Evolutionary conservation across 192 early-diverging fungal species (phyloP), one percentile per base, ranked within the genome.

Genomic region (Coemansia umbellata): DNA sequence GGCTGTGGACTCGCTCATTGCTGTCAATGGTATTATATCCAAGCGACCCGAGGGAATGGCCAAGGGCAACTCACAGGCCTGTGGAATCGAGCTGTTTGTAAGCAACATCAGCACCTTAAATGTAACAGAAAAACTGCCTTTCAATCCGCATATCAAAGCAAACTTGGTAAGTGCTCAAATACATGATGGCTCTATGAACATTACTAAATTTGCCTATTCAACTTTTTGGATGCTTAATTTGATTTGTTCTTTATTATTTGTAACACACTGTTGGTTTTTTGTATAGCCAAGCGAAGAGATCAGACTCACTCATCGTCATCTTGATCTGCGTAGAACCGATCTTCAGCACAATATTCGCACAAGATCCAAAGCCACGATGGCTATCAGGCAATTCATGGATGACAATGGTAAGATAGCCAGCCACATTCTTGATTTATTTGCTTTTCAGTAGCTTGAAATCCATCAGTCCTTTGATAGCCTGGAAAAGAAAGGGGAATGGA

Each of bases 251-350:
- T 39, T 39, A 28, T 47, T 52, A 11, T 37, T 41, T 1, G 40
- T n/a, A 11, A 36, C 30, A 23, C 15, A 18, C 2, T 14, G 17
- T 11, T 27, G 15, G 18, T 15, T 21, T 15, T 41, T 39, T 24
- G 13, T 26, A 11, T 49, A 82, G 80, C 87, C 87, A 5, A 84
- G 81, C 58, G 91, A 96, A 50, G 91, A 93, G 42, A 63, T 80
- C 2, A 76, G 92, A 18, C 63, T 93, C 3, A 80, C 79, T 31
- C 79, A 93, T 62, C 76, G 93, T 15, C 87, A 88, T 31, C 55
- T 94, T 9, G 93, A 93, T 69, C 70, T 96, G 45, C 84, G 93
- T 8, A 78, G 90, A n/a, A 65, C 81, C 15, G 64, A 66, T 40
- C 79, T 96, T 11, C 91, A 94, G 54, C 58, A 68, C 32, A 92